Percentiles rank a stretch among this genome's conserved stretches.
Conservation (phyloP, 495 filamentous ascomycete genomes). For the Trichocladium uniseriatum region DNA sequence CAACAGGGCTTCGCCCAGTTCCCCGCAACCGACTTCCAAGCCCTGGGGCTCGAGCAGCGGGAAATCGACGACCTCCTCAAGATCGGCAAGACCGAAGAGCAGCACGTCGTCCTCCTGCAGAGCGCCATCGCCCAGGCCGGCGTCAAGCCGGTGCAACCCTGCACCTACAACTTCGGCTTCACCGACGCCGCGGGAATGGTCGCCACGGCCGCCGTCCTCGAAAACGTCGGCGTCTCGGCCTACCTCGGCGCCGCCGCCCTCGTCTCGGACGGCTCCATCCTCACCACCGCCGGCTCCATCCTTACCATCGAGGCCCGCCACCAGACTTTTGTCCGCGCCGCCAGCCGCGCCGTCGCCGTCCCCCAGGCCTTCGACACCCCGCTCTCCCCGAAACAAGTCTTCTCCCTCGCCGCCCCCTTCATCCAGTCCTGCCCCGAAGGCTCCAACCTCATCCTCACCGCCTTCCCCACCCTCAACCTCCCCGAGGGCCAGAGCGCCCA, state of each 20-base stretch:
- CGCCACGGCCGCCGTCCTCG: constrained; percentile 49
- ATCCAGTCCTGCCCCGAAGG: constrained; percentile 50
- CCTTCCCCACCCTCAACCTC: constrained; percentile 49
- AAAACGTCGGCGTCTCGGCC: constrained; percentile 53
- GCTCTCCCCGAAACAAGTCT: constrained; percentile 48
- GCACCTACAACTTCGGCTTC: constrained; percentile 55
- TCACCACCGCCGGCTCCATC: constrained; percentile 49
- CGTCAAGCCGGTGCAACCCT: constrained; percentile 47
- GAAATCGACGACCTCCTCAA: constrained; percentile 42
- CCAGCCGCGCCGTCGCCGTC: constrained; percentile 37
- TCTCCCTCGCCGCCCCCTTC: constrained; percentile 56
- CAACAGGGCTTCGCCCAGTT: constrained; percentile 52
- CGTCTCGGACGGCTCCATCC: constrained; percentile 41
- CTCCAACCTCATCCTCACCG: constrained; percentile 45
- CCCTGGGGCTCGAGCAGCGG: constrained; percentile 42
- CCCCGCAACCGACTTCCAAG: constrained; percentile 46
- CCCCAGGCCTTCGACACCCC: constrained; percentile 53
- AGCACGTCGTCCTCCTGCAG: constrained; percentile 49
- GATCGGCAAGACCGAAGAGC: constrained; percentile 46
- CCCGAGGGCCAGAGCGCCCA: constrained; percentile 34
- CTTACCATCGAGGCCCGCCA: constrained; percentile 54
- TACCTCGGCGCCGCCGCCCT: constrained; percentile 56
- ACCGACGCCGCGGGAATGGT: constrained; percentile 51
- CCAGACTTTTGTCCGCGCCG: constrained; percentile 50
- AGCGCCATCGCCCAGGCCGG: constrained; percentile 45